A percentile compares a stretch with the other conserved stretches of the same genome.
These are phyloP conservation scores for Wickerhamomyces strasburgensis DNA, from an alignment of 805 yeast species.

Conservation along the genomic window DNA sequence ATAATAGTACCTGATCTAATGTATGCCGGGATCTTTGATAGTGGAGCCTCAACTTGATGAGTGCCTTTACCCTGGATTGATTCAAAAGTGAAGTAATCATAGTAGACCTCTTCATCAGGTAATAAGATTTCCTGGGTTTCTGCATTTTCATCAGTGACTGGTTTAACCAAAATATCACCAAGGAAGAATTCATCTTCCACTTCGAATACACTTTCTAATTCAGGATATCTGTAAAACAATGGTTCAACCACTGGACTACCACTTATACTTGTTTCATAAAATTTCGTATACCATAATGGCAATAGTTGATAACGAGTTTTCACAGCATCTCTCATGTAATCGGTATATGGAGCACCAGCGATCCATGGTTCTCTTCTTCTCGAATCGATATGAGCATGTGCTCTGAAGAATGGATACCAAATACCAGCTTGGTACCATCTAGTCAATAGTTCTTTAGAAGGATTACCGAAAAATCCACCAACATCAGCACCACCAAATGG, in stretches of 20 bases:
- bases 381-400: conserved; percentile 93
- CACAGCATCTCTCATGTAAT: conserved; percentile 64
- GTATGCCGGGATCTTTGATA: conserved; percentile 65
- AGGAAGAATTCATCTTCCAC: conserved; percentile 82
- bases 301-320: conserved; percentile 67
- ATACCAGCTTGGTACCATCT: conserved; percentile 97
- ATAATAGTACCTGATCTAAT: conserved; percentile 77
- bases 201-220: conserved; percentile 41
- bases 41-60: conserved; percentile 36
- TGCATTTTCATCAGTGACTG: conserved; percentile 59
- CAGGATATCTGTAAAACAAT: conserved; percentile 52
- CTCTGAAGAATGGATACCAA: conserved; percentile 96
- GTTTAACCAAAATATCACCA: conserved; percentile 78
- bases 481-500: conserved; percentile 96
- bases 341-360: conserved; percentile 67
- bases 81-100: conserved; percentile 41
- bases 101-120: conserved; percentile 49
- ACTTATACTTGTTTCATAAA: conserved; percentile 51
- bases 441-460: conserved; percentile 69
- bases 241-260: conserved; percentile 76
- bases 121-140: conserved; percentile 29
- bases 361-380: conserved; percentile 92
- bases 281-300: conserved; percentile 77
- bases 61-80: conserved; percentile 35
- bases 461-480: conserved; percentile 94